These are phyloP conservation scores for Acer campestre DNA, from an alignment of 345 rosid genomes.

Conservation along the genomic window DNA sequence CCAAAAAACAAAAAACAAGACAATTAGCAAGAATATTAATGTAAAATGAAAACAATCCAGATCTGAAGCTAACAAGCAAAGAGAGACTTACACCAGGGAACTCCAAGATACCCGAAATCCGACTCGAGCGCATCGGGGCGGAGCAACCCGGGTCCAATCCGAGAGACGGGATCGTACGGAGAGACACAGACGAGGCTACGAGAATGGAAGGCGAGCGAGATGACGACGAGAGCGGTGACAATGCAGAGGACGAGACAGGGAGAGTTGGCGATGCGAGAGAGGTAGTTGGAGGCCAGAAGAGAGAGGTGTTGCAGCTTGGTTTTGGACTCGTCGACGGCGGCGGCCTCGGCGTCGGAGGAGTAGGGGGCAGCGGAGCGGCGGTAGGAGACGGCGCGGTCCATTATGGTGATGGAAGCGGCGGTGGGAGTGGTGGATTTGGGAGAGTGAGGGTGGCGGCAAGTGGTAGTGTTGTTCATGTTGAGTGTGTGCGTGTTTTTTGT, in stretches of 20 bases:
- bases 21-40: constrained; percentile 1
- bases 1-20: not conserved
- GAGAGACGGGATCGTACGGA: constrained; percentile 63
- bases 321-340: constrained; percentile 60
- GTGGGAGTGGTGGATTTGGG: constrained; percentile 34
- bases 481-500: not conserved
- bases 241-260: constrained; percentile 50
- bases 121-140: constrained; percentile 81
- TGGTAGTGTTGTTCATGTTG: constrained; percentile 15
- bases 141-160: constrained; percentile 70
- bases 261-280: constrained; percentile 51
- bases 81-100: constrained; percentile 95
- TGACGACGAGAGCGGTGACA: constrained; percentile 25
- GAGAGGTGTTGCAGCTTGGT: constrained; percentile 62
- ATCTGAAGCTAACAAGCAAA: constrained; percentile 20
- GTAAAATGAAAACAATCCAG: constrained; percentile 7
- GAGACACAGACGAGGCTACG: constrained; percentile 75
- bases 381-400: constrained; percentile 61
- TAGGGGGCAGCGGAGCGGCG: constrained; percentile 41
- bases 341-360: constrained; percentile 15
- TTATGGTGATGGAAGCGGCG: constrained; percentile 37
- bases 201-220: constrained; percentile 43
- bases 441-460: constrained; percentile 44
- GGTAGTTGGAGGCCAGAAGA: too few relatives aligned
- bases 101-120: constrained; percentile 92